These are phyloP conservation scores for Carex pumila DNA, from an alignment of 176 grass and related monocot species.

Conservation along the genomic window DNA sequence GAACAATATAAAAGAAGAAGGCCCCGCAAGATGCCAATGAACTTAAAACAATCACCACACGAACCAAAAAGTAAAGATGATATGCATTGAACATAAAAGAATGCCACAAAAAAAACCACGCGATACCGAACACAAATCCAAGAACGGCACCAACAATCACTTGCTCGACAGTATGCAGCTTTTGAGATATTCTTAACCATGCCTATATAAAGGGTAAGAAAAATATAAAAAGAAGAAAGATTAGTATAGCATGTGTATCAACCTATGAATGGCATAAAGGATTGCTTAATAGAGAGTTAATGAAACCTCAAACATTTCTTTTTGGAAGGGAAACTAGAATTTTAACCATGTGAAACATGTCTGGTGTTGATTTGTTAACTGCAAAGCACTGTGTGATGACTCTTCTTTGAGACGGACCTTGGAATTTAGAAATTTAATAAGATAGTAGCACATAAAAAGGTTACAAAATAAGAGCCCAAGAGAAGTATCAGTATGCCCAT, in stretches of 20 bases:
- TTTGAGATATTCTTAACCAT: conserved; percentile 5
- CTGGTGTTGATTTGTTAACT: background rate
- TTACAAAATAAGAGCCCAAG: conserved; percentile 14
- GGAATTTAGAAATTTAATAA: background rate
- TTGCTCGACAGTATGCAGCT: conserved; percentile 13
- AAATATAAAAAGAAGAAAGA: background rate
- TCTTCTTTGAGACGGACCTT: background rate
- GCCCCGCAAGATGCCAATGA: conserved; percentile 6
- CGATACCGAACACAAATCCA: background rate
- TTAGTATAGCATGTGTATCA: background rate
- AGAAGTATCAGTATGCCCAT: background rate
- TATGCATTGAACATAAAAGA: conserved; percentile 2
- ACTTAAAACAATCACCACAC: background rate
- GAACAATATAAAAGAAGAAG: background rate
- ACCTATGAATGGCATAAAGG: background rate
- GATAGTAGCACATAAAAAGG: background rate
- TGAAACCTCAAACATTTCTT: background rate
- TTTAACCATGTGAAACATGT: background rate
- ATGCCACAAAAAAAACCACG: conserved; percentile 1
- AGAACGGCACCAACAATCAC: conserved; percentile 5
- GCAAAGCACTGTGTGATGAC: background rate
- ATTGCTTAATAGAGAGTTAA: background rate
- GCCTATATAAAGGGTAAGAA: background rate
- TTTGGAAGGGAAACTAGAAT: background rate
- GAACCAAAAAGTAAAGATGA: background rate